Evolutionary conservation across 1,284 basidiomycete species (phyloP), one percentile per base, ranked within the genome.

Genomic region (Cryptococcus sp.): DNA sequence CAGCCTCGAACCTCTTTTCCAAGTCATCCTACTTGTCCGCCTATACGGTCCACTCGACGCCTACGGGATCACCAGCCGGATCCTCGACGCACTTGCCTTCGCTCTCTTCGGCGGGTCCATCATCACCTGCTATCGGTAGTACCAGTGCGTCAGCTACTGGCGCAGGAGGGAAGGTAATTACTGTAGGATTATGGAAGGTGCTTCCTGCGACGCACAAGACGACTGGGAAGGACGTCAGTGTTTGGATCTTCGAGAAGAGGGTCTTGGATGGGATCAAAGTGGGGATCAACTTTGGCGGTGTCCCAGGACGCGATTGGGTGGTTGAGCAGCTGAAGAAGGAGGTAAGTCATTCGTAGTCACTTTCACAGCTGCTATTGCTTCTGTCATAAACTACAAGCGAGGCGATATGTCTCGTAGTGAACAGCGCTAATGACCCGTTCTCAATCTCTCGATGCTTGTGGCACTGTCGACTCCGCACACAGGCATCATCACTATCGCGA

Each of bases 171-270:
- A 65, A 64, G 50, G 26, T 86, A 5, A 85, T 91, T 62, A 81
- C 80, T 64, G 85, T 93, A n/a, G 92, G 92, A 1, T 79, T 91
- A 56, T 96, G 93, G 93, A 87, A 83, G 67, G 88, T 96, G 1
- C 85, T 92, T 62, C 82, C 85, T 2, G 93, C 88, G 1, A 84
- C 83, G 17, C 93, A 96, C 79, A 94, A 92, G 80, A 85, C 88
- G 46, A 94, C 90, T 3, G 83, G 83, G 62, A 95, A 95, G 78
- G 86, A 86, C 59, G 92, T 94, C 5, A 89, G 87, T 43, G 86
- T 96, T 22, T 96, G 93, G 93, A 83, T 84, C 23, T 89, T 89
- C 65, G 92, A 96, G 74, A 95, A 94, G 81, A 83, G 84, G 56
- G 81, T 83, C 1, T 76, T 85, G 20, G 90, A 94, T 57, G 82